Evolutionary conservation across 495 filamentous ascomycete species (phyloP), one percentile per base, ranked within the genome.

Genomic region (Clavariopsis aquatica): DNA sequence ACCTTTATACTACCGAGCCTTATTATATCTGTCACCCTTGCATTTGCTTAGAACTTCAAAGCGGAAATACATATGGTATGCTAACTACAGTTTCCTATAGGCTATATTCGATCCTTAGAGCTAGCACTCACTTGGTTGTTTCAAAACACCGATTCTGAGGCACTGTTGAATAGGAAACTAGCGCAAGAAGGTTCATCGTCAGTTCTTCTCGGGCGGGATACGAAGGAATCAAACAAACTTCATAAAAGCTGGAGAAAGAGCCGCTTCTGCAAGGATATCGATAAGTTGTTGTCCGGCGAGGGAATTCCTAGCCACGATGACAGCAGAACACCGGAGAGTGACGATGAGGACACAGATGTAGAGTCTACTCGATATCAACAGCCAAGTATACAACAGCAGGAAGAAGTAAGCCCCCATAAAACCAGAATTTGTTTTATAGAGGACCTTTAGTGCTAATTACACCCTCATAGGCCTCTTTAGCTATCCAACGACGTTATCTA

Each of bases 61-160:
- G n/a, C n/a, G n/a, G n/a, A n/a, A n/a, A n/a, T n/a, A n/a, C n/a
- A n/a, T n/a, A n/a, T n/a, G n/a, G n/a, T n/a, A 17, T 43, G 38
- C 38, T 43, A 17, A 43, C 15, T 43, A 17, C 15, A 7, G 38
- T 17, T 17, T 43, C 38, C 13, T 43, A 17, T 43, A 43, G 38
- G 38, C 43, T 88, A 87, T 70, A 85, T 88, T 1, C 77, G 84
- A 36, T 81, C 81, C 5, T 73, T 89, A 22, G 87, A 89, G 70
- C 75, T 75, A 49, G 72, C 76, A 0, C 54, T 82, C 7, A 80
- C 79, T 6, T 73, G 81, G 60, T 41, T 81, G 3, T 68, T 80
- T 10, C 64, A 71, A 10, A 64, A 73, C 5, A 68, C 75, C 1
- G 70, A 62, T n/a, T 68, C 66, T 23, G 79, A 81, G 60, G 38